Evolutionary conservation across 495 filamentous ascomycete genomes (phyloP), one percentile per base, ranked within the genome.

Genomic region (Chaetomium fimeti): DNA sequence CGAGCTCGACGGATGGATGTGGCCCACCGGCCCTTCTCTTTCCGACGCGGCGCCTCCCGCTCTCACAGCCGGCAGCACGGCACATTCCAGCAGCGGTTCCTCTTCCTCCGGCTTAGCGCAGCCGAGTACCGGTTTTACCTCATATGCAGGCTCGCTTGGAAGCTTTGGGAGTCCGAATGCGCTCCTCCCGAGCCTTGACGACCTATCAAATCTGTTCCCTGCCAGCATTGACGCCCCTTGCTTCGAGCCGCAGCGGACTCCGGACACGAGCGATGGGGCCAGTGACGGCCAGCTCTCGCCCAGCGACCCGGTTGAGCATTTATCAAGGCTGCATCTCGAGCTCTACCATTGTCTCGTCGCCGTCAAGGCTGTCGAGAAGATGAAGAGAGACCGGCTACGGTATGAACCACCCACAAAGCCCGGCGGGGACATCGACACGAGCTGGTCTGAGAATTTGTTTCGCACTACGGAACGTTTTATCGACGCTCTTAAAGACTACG

Each of bases 371-470:
- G 48, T 51, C 22, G 48, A 51, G 48, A 51, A 25, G 22, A 51
- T 51, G 22, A 51, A 51, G 9, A 22, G 48, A 25, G 48, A 51
- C 22, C 48, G 48, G 3, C 48, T 51, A 24, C 48, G 48, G 3
- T 51, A 12, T 11, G 11, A 12, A 51, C 12, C 48, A 27, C 32
- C 32, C 32, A 24, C 48, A 13, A 20, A 54, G 8, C 24, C 51
- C 51, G 22, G 6, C 24, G 22, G 27, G 22, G 51, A 54, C 9
- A 54, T 54, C 11, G 18, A 54, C 27, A 54, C 51, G 24, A 29
- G 51, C 27, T 54, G 51, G 51, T 54, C 51, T 25, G 51, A 29
- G 51, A 32, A 54, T 25, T 16, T 54, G 51, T 54, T 54, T 25
- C 51, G 51, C 51, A 54, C 51, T 0, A 32, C 27, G 2, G 51